Percentiles rank a stretch among this genome's conserved stretches.
Evolutionary conservation across 345 rosid species (phyloP).

Genomic region (Crucihimalaya himalaica): DNA sequence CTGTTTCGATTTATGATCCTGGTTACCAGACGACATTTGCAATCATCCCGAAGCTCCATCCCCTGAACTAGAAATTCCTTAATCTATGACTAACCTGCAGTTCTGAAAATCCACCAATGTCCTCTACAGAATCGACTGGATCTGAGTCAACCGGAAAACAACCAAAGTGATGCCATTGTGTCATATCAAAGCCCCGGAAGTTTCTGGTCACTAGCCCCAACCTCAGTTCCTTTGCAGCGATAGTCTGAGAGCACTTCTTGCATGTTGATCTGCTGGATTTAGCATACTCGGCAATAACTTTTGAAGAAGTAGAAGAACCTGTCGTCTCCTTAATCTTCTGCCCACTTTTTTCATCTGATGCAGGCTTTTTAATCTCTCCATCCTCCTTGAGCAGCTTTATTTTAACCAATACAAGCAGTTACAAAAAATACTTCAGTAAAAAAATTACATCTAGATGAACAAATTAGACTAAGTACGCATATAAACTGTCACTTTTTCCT

Average conservation of each 20-base stretch:
- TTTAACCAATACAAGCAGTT: conserved; percentile 5
- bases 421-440: background rate
- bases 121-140: conserved; percentile 40
- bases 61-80: background rate
- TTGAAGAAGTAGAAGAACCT: conserved; percentile 24
- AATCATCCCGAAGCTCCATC: conserved; percentile 4
- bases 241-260: conserved; percentile 69
- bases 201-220: conserved; percentile 63
- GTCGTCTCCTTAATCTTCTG: conserved; percentile 20
- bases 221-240: conserved; percentile 56
- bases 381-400: conserved; percentile 8
- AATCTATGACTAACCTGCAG: conserved; percentile 53
- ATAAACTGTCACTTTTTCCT: background rate
- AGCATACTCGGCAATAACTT: conserved; percentile 76
- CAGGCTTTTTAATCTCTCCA: background rate
- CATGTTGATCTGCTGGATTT: conserved; percentile 80
- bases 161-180: conserved; percentile 75
- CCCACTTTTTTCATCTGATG: conserved; percentile 11
- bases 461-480: background rate
- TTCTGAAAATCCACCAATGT: conserved; percentile 61
- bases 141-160: conserved; percentile 54
- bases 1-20: background rate
- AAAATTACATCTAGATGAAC: background rate
- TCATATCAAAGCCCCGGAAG: conserved; percentile 64
- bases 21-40: conserved; percentile 13